A percentile compares a stretch with the other conserved stretches of the same genome.
Conservation (phyloP, 352 stramenopile species). For the Globisporangium lucens region DNA sequence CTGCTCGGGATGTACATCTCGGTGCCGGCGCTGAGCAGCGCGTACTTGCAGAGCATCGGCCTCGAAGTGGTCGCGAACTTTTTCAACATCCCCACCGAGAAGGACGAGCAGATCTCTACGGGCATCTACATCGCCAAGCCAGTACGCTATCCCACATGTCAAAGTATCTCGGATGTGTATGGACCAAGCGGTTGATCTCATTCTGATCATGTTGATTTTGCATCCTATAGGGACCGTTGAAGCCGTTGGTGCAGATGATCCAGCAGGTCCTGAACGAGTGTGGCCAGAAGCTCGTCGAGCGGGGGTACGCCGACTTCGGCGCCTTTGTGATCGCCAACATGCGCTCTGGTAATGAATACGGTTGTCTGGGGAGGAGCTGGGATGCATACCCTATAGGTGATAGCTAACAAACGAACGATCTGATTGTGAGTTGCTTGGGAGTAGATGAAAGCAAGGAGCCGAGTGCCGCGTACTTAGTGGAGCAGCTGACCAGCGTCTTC, state of each 20-base stretch:
- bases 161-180: neutral
- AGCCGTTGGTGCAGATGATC: constrained; percentile 64
- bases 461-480: constrained; percentile 51
- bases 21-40: constrained; percentile 51
- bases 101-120: constrained; percentile 65
- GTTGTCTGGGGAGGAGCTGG: too few relatives aligned
- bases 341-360: constrained; percentile 9
- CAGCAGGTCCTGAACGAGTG: constrained; percentile 55
- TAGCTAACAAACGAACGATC: too few relatives aligned
- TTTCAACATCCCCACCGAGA: constrained; percentile 69
- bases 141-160: constrained; percentile 21
- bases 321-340: constrained; percentile 70
- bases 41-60: constrained; percentile 56
- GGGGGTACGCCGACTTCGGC: constrained; percentile 59
- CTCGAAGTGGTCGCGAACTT: constrained; percentile 69
- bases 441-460: constrained; percentile 20
- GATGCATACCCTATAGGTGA: too few relatives aligned
- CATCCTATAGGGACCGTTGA: constrained; percentile 47
- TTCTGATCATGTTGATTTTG: neutral
- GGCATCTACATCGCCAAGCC: constrained; percentile 84
- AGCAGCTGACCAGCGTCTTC: constrained; percentile 54
- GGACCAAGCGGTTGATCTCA: neutral
- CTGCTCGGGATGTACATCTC: constrained; percentile 86
- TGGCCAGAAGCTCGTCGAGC: constrained; percentile 53
- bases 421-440: neutral